These are phyloP conservation scores for Tricholomella constricta DNA, from an alignment of 768 basidiomycete genomes.

Conservation along the genomic window DNA sequence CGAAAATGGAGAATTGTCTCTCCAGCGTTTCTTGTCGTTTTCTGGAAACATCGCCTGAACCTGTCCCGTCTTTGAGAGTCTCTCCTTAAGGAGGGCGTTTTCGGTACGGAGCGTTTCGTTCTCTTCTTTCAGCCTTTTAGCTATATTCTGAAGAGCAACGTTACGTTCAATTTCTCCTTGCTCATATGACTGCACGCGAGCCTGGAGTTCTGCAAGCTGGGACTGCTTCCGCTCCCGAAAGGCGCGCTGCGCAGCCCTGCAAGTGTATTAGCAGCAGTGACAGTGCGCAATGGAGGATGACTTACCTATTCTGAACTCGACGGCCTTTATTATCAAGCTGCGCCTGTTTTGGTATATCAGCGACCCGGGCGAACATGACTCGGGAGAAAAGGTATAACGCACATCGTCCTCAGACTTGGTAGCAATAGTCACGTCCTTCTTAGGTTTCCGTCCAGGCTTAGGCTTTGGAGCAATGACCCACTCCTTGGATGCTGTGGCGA, in stretches of 20 bases:
- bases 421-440: slow-evolving; percentile 55
- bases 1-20: slow-evolving; percentile 51
- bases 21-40: slow-evolving; percentile 57
- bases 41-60: slow-evolving; percentile 30
- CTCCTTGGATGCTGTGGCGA: slow-evolving; percentile 73
- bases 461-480: slow-evolving; percentile 88
- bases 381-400: slow-evolving; percentile 24
- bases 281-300: background rate
- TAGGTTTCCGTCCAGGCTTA: slow-evolving; percentile 86
- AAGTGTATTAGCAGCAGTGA: slow-evolving; percentile 15
- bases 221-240: slow-evolving; percentile 90
- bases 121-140: slow-evolving; percentile 85
- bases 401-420: slow-evolving; percentile 49
- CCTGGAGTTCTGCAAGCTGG: slow-evolving; percentile 85
- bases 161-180: slow-evolving; percentile 91
- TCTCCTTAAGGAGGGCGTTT: slow-evolving; percentile 61
- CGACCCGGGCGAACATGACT: background rate
- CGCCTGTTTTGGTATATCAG: slow-evolving; percentile 8
- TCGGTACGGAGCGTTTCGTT: slow-evolving; percentile 75
- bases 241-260: slow-evolving; percentile 84
- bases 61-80: slow-evolving; percentile 42
- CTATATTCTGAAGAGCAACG: slow-evolving; percentile 79
- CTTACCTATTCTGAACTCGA: slow-evolving; percentile 75
- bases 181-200: slow-evolving; percentile 81
- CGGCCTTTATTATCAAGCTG: slow-evolving; percentile 60